Conservation (phyloP, 768 basidiomycete species). For the Kwoniella botswanensis region DNA sequence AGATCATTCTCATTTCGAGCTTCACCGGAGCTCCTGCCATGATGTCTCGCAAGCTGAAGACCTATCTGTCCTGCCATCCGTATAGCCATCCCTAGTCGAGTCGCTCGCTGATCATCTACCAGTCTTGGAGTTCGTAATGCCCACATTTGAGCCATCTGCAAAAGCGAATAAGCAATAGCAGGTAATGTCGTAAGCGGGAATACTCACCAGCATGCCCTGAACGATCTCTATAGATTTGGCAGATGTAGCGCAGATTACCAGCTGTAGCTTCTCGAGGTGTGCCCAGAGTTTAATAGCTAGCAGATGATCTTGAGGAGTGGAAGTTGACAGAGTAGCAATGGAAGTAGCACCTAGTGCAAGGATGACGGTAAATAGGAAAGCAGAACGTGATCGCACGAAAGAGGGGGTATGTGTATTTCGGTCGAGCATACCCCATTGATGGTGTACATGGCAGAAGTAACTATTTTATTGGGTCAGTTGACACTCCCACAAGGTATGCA, state of each 20-base stretch:
- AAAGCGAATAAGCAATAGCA: not conserved
- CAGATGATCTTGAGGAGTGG: not conserved
- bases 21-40: not conserved
- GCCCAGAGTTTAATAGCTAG: conserved; percentile 12
- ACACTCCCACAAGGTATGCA: no score
- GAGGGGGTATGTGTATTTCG: not conserved
- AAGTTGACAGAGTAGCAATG: conserved; percentile 4
- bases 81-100: conserved; percentile 10
- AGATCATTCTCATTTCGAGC: conserved; percentile 12
- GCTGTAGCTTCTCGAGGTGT: conserved; percentile 21
- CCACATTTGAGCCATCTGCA: conserved; percentile 20
- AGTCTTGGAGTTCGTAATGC: conserved; percentile 15
- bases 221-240: conserved; percentile 26
- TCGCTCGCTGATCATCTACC: conserved; percentile 22
- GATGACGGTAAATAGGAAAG: conserved; percentile 22
- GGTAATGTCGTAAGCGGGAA: not conserved
- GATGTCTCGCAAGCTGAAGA: conserved; percentile 13
- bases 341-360: conserved; percentile 20
- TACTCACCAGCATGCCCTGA: conserved; percentile 18
- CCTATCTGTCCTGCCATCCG: conserved; percentile 22
- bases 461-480: not conserved
- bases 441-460: conserved; percentile 15
- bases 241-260: conserved; percentile 18
- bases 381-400: conserved; percentile 18
- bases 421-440: conserved; percentile 16